A percentile compares a stretch with the other conserved stretches of the same genome.
Conservation (phyloP, 2,329 filamentous ascomycete genomes). For the Plenodomus tracheiphilus region DNA sequence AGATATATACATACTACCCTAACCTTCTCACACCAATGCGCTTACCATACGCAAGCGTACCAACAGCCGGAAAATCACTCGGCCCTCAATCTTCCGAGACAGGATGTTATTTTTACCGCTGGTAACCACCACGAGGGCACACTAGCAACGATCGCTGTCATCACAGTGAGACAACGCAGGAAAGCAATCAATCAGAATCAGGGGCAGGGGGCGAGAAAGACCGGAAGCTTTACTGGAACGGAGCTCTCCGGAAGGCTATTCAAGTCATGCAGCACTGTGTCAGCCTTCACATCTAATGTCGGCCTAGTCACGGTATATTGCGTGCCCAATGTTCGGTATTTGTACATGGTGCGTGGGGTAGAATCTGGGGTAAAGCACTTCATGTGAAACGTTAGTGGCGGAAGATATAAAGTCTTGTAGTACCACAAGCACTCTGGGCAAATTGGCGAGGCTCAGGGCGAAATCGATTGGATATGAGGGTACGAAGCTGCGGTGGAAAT, state of each 20-base stretch:
- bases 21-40: not conserved
- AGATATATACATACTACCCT: not conserved
- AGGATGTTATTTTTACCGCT: slow-evolving; percentile 18
- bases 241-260: not conserved
- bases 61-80: too few relatives aligned
- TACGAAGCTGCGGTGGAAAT: slow-evolving; percentile 1
- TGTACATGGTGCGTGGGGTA: not conserved
- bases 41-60: too few relatives aligned
- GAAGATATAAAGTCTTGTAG: slow-evolving; percentile 17
- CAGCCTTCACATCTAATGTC: not conserved
- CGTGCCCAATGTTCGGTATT: not conserved
- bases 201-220: not conserved
- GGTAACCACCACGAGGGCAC: slow-evolving; percentile 9
- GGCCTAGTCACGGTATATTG: not conserved
- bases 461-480: slow-evolving; percentile 1
- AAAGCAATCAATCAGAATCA: not conserved
- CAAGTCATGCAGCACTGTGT: not conserved
- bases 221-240: not conserved
- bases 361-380: slow-evolving; percentile 11
- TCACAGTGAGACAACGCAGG: not conserved
- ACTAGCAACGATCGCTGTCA: not conserved
- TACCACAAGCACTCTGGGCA: slow-evolving; percentile 22
- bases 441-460: slow-evolving; percentile 15
- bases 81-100: slow-evolving; percentile 25
- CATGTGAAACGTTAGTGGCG: slow-evolving; percentile 30